These are phyloP conservation scores for Salvia rosmarinus DNA, from an alignment of 257 asterid species.

Conservation along the genomic window DNA sequence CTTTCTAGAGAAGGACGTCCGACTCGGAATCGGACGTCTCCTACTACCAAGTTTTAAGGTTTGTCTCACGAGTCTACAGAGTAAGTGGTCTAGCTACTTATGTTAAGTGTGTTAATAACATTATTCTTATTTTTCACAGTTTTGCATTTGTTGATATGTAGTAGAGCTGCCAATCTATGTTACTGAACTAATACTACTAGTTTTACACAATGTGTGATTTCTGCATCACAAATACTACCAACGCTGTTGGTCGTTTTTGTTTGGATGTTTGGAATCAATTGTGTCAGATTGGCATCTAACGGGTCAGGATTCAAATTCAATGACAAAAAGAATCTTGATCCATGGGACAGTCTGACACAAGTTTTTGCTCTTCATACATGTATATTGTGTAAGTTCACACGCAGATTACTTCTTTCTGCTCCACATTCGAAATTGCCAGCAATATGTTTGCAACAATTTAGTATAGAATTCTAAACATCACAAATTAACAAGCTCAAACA, in stretches of 20 bases:
- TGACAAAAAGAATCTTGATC: neutral
- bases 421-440: too few species aligned
- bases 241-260: neutral
- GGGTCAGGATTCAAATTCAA: neutral
- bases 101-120: neutral
- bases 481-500: neutral
- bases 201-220: neutral
- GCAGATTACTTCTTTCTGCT: too few species aligned
- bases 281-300: too few species aligned
- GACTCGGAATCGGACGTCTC: neutral
- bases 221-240: neutral
- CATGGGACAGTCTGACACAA: neutral
- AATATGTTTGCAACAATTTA: neutral
- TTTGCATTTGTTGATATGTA: conserved; percentile 16
- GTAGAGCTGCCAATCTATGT: conserved; percentile 27
- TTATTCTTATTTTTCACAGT: conserved; percentile 10
- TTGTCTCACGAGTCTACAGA: neutral
- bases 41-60: neutral
- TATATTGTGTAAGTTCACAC: too few species aligned
- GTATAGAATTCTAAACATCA: conserved; percentile 4
- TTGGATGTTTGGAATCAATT: neutral
- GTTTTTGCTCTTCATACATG: too few species aligned
- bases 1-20: neutral
- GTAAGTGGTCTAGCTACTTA: conserved; percentile 10
- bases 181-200: neutral